phyloP scores from a whole-genome alignment of 148 eudicot genomes.

The Selenicereus undatus region DNA sequence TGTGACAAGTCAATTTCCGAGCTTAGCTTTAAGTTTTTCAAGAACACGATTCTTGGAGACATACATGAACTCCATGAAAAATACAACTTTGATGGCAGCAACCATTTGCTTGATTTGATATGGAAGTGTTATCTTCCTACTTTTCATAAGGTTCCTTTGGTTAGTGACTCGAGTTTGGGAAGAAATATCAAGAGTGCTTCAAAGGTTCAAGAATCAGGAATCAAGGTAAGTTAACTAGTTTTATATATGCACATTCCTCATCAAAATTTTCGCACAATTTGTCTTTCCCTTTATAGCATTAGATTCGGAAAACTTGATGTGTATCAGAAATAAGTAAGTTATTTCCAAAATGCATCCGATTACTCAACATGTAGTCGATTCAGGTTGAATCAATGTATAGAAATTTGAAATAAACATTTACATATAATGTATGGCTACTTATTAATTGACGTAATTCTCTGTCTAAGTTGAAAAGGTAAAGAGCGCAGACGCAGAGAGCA shows the following conservation, averaged over 20 bases:
- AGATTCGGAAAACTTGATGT: background rate
- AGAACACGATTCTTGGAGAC: constrained; percentile 34
- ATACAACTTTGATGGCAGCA: constrained; percentile 32
- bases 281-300: no score
- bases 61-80: constrained; percentile 20
- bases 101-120: constrained; percentile 54
- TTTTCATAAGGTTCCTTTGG: constrained; percentile 12
- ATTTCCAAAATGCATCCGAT: no score
- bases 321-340: no score
- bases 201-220: constrained; percentile 25
- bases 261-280: background rate
- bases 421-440: background rate
- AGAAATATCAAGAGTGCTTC: constrained; percentile 20
- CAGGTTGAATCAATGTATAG: no score
- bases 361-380: no score
- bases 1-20: constrained; percentile 28
- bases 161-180: constrained; percentile 5
- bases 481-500: constrained; percentile 21
- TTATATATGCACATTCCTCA: background rate
- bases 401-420: background rate
- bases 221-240: constrained; percentile 21
- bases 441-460: background rate
- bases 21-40: constrained; percentile 47
- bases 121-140: constrained; percentile 45
- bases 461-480: constrained; percentile 22